Conservation (phyloP, 2,329 filamentous ascomycete genomes). For the Sarocladium kiliense region DNA sequence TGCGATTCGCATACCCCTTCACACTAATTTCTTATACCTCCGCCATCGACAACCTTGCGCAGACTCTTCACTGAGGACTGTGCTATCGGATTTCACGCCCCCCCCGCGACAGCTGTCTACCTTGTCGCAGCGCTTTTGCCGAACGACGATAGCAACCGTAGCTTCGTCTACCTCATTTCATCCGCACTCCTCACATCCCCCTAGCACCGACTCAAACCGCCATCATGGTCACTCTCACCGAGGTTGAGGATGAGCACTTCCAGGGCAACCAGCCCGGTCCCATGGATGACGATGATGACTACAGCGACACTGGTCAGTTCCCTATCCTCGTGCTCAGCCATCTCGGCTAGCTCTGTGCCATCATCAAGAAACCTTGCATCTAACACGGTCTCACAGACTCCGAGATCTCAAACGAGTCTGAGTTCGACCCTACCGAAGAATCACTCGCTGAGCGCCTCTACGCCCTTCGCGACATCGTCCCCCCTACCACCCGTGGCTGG, state of each 20-base stretch:
- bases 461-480: constrained; percentile 71
- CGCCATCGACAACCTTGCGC: not conserved
- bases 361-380: not conserved
- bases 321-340: not conserved
- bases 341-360: not conserved
- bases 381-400: constrained; percentile 51
- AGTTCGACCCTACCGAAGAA: constrained; percentile 56
- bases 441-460: constrained; percentile 63
- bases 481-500: constrained; percentile 65
- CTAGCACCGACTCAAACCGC: constrained; percentile 14
- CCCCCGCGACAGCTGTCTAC: not conserved
- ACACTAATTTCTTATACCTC: not conserved
- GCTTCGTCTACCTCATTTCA: not conserved
- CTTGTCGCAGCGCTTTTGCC: not conserved
- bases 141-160: not conserved
- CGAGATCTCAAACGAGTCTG: constrained; percentile 76
- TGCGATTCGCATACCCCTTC: not conserved
- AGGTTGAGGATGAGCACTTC: constrained; percentile 97
- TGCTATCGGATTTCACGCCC: not conserved
- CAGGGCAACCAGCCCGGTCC: constrained; percentile 62
- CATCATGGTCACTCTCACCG: constrained; percentile 92
- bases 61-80: constrained; percentile 3
- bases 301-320: constrained; percentile 80
- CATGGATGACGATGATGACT: constrained; percentile 86
- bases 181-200: not conserved